phyloP scores from a whole-genome alignment of 768 basidiomycete species.

The Aureoboletus auriporus region DNA sequence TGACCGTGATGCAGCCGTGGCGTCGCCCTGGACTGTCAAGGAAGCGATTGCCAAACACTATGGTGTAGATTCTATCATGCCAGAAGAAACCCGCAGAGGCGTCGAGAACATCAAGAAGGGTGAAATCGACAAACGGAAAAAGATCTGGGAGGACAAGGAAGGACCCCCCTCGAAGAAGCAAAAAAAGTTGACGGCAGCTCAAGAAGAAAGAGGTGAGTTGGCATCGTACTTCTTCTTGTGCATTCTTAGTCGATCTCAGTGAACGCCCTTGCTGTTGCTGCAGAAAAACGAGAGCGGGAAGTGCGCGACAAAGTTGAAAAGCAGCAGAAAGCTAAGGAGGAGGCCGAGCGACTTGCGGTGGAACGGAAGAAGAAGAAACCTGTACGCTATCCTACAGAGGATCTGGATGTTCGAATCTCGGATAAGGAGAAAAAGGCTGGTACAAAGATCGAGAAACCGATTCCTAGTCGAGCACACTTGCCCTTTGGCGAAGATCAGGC shows the following conservation, averaged over 20 bases:
- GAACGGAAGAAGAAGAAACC: slow-evolving; percentile 89
- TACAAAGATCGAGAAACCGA: slow-evolving; percentile 60
- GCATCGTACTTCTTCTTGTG: neutral
- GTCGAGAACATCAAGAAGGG: slow-evolving; percentile 80
- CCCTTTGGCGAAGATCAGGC: slow-evolving; percentile 65
- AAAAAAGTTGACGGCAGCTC: slow-evolving; percentile 69
- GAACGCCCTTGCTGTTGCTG: slow-evolving; percentile 32
- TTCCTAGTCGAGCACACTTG: slow-evolving; percentile 55
- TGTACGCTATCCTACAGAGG: slow-evolving; percentile 89
- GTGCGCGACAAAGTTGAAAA: slow-evolving; percentile 66
- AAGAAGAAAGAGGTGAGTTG: slow-evolving; percentile 66
- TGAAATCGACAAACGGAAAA: slow-evolving; percentile 91
- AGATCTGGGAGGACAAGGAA: slow-evolving; percentile 86
- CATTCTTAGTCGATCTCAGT: slow-evolving; percentile 17
- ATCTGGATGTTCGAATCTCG: slow-evolving; percentile 74
- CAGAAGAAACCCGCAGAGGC: slow-evolving; percentile 74
- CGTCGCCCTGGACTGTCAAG: slow-evolving; percentile 96
- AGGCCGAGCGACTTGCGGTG: slow-evolving; percentile 64
- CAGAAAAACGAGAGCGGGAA: slow-evolving; percentile 67
- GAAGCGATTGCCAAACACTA: slow-evolving; percentile 77
- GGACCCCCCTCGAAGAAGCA: slow-evolving; percentile 78
- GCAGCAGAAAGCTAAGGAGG: slow-evolving; percentile 61
- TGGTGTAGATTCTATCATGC: slow-evolving; percentile 81
- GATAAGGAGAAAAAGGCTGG: slow-evolving; percentile 85
- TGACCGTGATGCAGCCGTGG: slow-evolving; percentile 85